Evolutionary conservation across 805 yeast genomes (phyloP).

Genomic region (Zygosaccharomyces pseudorouxii): DNA sequence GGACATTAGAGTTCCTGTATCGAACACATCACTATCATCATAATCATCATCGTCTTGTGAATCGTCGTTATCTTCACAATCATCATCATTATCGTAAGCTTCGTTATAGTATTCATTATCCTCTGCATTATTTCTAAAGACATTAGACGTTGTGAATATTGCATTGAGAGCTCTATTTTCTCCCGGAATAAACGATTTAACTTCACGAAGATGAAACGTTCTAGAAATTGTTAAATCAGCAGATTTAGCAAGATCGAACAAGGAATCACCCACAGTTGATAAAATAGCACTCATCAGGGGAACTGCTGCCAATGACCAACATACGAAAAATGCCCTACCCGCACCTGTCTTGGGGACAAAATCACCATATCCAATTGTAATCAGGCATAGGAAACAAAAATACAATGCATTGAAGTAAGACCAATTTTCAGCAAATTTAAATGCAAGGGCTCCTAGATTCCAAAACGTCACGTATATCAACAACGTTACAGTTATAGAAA

Average conservation of each 20-base stretch:
- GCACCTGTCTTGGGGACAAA: constrained; percentile 56
- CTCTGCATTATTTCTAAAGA: constrained; percentile 1
- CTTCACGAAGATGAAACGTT: constrained; percentile 13
- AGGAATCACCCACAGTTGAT: constrained; percentile 60
- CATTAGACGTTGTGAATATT: constrained; percentile 3
- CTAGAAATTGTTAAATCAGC: constrained; percentile 20
- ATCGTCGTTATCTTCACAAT: background rate
- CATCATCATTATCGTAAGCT: background rate
- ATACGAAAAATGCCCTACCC: constrained; percentile 67
- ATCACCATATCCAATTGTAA: constrained; percentile 86
- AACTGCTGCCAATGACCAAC: constrained; percentile 79
- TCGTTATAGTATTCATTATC: constrained; percentile 1
- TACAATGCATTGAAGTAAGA: constrained; percentile 65
- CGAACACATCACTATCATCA: background rate
- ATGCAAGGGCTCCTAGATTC: constrained; percentile 68
- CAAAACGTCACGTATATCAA: constrained; percentile 52
- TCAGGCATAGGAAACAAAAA: constrained; percentile 67
- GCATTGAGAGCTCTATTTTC: background rate
- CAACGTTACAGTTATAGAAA: constrained; percentile 40
- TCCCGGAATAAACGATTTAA: constrained; percentile 1
- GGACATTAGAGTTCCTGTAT: background rate
- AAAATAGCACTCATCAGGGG: constrained; percentile 83
- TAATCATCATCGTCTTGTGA: background rate
- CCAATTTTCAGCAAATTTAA: constrained; percentile 64
- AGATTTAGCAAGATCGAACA: constrained; percentile 23